Evolutionary conservation across 2,329 filamentous ascomycete species (phyloP).

Genomic region (Lasiodiplodia citricola): DNA sequence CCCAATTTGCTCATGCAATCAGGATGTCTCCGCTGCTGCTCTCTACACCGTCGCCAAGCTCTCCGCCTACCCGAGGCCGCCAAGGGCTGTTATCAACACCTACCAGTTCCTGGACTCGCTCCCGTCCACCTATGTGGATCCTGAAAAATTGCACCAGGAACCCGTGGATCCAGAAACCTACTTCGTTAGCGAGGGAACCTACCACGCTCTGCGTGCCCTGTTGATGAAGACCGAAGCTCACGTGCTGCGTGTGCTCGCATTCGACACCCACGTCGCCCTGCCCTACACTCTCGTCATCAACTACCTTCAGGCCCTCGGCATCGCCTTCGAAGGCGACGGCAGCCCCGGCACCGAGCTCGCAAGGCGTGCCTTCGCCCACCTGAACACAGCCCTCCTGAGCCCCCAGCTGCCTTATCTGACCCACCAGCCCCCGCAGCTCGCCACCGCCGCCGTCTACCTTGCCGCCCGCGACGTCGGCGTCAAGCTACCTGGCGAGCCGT

Average conservation of each 20-base stretch:
- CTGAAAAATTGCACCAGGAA: conserved; percentile 34
- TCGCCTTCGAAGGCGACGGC: conserved; percentile 50
- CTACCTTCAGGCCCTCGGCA: conserved; percentile 88
- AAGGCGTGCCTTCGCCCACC: conserved; percentile 70
- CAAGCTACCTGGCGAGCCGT: conserved; percentile 81
- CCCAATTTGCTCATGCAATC: conserved; percentile 29
- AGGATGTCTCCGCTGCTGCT: conserved; percentile 82
- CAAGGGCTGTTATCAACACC: conserved; percentile 81
- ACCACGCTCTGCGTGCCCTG: conserved; percentile 66
- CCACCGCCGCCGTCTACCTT: conserved; percentile 89
- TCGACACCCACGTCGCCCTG: conserved; percentile 82
- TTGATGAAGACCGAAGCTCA: conserved; percentile 78
- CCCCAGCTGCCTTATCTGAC: conserved; percentile 91
- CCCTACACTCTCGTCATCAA: conserved; percentile 88
- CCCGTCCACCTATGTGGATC: conserved; percentile 61
- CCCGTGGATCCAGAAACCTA: conserved; percentile 37
- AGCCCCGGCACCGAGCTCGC: conserved; percentile 60
- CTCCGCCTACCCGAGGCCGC: conserved; percentile 74
- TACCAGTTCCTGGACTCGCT: conserved; percentile 79
- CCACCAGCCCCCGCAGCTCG: conserved; percentile 84
- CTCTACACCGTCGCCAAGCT: conserved; percentile 85
- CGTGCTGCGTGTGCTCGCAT: conserved; percentile 76
- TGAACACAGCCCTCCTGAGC: conserved; percentile 86
- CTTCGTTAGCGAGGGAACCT: conserved; percentile 75
- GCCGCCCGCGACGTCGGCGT: conserved; percentile 77